Conservation (phyloP, 2,329 filamentous ascomycete species). For the Sordariomycetes sp. region DNA sequence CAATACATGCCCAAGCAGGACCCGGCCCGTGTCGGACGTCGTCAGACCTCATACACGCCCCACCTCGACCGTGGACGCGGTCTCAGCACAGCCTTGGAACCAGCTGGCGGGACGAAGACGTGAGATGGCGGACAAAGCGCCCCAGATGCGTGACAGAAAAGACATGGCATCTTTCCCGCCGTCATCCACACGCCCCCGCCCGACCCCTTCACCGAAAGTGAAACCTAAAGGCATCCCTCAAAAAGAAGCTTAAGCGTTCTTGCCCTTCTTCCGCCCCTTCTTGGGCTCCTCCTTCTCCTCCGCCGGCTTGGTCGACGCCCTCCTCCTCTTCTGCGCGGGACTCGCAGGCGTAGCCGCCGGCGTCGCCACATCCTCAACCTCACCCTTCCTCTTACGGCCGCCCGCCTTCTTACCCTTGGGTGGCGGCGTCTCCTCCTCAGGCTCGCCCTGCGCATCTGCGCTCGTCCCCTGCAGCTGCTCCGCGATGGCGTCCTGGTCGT, state of each 20-base stretch:
- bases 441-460: slow-evolving; percentile 23
- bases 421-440: slow-evolving; percentile 27
- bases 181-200: background rate
- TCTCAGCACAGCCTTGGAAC: too few species aligned
- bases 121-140: background rate
- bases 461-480: slow-evolving; percentile 38
- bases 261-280: slow-evolving; percentile 45
- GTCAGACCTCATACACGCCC: too few species aligned
- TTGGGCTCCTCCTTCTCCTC: slow-evolving; percentile 44
- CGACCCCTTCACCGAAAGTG: background rate
- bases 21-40: background rate
- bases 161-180: background rate
- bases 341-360: slow-evolving; percentile 29
- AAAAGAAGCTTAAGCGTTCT: slow-evolving; percentile 12
- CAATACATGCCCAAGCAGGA: background rate
- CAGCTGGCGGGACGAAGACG: background rate
- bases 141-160: background rate
- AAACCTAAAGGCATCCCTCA: background rate
- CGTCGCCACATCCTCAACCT: slow-evolving; percentile 23
- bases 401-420: slow-evolving; percentile 43
- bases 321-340: slow-evolving; percentile 51
- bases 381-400: slow-evolving; percentile 40
- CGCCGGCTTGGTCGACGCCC: slow-evolving; percentile 38
- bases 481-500: slow-evolving; percentile 43
- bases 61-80: too few species aligned